A percentile compares a stretch with the other conserved stretches of the same genome.
Evolutionary conservation across 306 rosid species (phyloP).

Genomic region (Arachis hypogaea): DNA sequence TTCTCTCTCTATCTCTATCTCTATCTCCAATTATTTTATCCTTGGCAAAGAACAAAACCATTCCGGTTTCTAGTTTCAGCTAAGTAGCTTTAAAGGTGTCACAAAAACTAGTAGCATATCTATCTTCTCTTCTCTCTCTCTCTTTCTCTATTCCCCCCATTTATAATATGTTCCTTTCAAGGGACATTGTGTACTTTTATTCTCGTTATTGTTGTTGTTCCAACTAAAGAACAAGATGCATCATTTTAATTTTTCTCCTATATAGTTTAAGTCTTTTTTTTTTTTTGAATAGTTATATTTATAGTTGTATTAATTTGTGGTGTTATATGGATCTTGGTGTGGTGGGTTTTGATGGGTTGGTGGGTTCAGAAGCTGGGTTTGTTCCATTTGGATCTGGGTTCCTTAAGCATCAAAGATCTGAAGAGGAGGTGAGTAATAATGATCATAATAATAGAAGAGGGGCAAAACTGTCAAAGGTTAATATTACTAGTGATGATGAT

Average conservation of each 20-base stretch:
- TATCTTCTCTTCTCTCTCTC: constrained; percentile 11
- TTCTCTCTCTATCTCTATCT: constrained; percentile 57
- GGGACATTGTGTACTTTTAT: constrained; percentile 31
- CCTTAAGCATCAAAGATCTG: constrained; percentile 77
- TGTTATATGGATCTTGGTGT: constrained; percentile 75
- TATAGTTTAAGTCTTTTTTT: not conserved
- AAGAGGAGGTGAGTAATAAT: not conserved
- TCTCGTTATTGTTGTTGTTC: constrained; percentile 3
- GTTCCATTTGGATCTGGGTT: constrained; percentile 65
- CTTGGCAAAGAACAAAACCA: constrained; percentile 46
- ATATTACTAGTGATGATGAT: constrained; percentile 9
- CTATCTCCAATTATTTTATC: constrained; percentile 78
- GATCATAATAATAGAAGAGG: constrained; percentile 58
- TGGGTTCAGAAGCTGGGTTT: constrained; percentile 59
- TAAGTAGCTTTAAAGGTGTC: constrained; percentile 48
- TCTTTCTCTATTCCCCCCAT: not conserved
- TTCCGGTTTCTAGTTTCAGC: constrained; percentile 59
- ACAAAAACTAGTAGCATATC: constrained; percentile 27
- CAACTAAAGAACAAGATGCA: constrained; percentile 35
- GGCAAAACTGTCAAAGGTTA: constrained; percentile 57
- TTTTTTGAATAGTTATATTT: not conserved
- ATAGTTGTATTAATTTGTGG: not conserved
- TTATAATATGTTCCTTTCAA: constrained; percentile 46
- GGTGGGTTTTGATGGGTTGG: constrained; percentile 74
- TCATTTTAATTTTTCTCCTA: constrained; percentile 38